Conservation (phyloP, 1,284 basidiomycete species). For the Puccinia brachypodii region DNA sequence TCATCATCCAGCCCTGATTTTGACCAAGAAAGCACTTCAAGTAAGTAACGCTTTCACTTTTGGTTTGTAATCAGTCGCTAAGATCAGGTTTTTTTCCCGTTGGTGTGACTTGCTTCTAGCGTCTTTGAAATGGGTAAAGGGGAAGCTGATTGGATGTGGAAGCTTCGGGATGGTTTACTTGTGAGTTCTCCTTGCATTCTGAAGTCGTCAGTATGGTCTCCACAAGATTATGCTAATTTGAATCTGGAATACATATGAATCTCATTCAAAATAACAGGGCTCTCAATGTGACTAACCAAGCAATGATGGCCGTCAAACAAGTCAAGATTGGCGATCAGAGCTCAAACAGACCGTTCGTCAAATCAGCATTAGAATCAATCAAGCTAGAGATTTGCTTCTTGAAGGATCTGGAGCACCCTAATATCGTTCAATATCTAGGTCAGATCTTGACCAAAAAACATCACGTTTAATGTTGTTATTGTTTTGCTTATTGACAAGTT, state of each 20-base stretch:
- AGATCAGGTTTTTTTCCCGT: constrained; percentile 7
- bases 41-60: constrained; percentile 51
- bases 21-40: constrained; percentile 49
- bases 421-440: constrained; percentile 95
- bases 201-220: background rate
- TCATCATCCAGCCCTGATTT: constrained; percentile 54
- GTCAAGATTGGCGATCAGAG: constrained; percentile 80
- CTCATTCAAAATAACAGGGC: constrained; percentile 60
- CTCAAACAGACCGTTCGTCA: constrained; percentile 86
- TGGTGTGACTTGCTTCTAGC: constrained; percentile 60
- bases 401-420: constrained; percentile 92
- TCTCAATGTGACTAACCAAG: constrained; percentile 93
- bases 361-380: constrained; percentile 84
- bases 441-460: constrained; percentile 51
- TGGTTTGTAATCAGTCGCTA: background rate
- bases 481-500: background rate
- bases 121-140: constrained; percentile 98
- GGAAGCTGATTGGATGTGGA: constrained; percentile 92
- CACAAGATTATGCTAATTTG: background rate
- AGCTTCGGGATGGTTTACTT: constrained; percentile 95
- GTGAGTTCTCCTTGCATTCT: constrained; percentile 10
- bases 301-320: constrained; percentile 99
- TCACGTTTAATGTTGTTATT: background rate
- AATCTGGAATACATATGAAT: background rate
- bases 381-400: constrained; percentile 92